Evolutionary conservation across 305 asterid genomes (phyloP), one percentile per base, ranked within the genome.

Genomic region (Ajuga reptans): DNA sequence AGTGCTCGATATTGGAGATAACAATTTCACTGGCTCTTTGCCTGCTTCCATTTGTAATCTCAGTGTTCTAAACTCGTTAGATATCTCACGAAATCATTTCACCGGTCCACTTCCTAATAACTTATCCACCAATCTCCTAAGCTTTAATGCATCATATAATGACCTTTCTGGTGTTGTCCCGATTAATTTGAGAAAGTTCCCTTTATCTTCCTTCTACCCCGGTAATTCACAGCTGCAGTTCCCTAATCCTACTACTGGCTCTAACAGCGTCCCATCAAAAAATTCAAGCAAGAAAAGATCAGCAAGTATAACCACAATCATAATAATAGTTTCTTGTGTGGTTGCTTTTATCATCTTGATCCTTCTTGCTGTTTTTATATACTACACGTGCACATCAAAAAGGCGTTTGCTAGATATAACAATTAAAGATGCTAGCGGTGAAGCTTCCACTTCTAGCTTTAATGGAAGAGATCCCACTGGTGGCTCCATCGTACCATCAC

Each of bases 111-210:
- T 91, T 72, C 96, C 96, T 7, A 72, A 68, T 49, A 84, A 87
- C 72, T 75, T 85, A 63, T 76, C 97, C 1, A 79, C 69, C 64
- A 72, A 66, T 72, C 91, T 93, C 64, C 82, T 79, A 68, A 84
- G 83, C 74, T 83, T 93, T 12, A 89, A 93, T 66, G 99, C 85
- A 42, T 87, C 99, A 1, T 81, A 73, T 68, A 91, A 93, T 66
- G 86, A 85, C 66, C 83, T 93, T 51, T 85, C 93, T 12, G 97
- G 99, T 3, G 82, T 83, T 9, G 94, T 91, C 70, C 99, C 99
- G 0, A 89, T 81, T 12, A 93, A 91, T 71, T 80, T 93, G 88
- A 81, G 96, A 69, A 85, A 80, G 72, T 91, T 93, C 71, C 83
- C 97, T 14, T 45, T 69, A 34, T 82, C 96, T 21, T 89, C 95